A percentile compares a stretch with the other conserved stretches of the same genome.
phyloP scores from a whole-genome alignment of 345 rosid genomes.

The Bruguiera gymnorhiza region DNA sequence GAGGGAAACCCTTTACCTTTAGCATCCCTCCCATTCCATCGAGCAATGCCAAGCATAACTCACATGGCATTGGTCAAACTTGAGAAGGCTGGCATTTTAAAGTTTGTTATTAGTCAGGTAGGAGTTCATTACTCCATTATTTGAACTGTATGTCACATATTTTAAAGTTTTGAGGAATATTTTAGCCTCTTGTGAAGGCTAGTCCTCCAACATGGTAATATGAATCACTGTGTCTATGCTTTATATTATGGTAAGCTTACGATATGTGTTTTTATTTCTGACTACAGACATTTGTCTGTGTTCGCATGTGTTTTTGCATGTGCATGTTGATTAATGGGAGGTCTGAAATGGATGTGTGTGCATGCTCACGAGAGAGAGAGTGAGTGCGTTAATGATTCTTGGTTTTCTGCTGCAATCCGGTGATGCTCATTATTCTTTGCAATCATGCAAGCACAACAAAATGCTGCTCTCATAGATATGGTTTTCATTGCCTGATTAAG shows the following conservation, averaged over 20 bases:
- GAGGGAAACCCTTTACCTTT: conserved; percentile 87
- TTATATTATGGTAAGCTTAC: background rate
- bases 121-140: background rate
- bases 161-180: background rate
- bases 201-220: background rate
- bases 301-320: too few species aligned
- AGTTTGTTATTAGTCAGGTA: conserved; percentile 92
- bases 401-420: background rate
- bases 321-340: background rate
- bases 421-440: background rate
- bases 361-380: background rate
- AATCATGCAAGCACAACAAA: background rate
- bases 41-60: conserved; percentile 94
- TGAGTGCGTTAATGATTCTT: background rate
- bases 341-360: background rate
- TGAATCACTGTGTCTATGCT: background rate
- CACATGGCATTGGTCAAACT: conserved; percentile 96
- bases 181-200: background rate
- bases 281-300: too few species aligned
- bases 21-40: conserved; percentile 92
- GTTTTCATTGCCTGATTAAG: background rate
- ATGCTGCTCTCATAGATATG: background rate
- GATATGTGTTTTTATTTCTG: too few species aligned
- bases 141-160: background rate
- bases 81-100: conserved; percentile 81